Percentiles rank a stretch among this genome's conserved stretches.
Conservation (phyloP, 768 basidiomycete species). For the Amanita brunnescens region DNA sequence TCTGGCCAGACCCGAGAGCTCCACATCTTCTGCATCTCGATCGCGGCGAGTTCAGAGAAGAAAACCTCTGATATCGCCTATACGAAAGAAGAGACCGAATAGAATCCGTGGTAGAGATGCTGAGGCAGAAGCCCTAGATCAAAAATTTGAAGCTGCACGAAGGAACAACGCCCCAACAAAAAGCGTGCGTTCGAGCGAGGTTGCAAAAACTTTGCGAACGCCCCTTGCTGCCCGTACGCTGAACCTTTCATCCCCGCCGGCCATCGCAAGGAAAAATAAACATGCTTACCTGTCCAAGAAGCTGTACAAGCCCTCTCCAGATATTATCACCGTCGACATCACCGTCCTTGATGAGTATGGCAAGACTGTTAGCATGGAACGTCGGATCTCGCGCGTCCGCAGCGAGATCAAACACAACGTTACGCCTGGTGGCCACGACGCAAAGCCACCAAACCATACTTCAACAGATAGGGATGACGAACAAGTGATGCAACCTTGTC, state of each 20-base stretch:
- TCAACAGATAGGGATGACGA: conserved; percentile 19
- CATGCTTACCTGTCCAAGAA: neutral
- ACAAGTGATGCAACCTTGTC: conserved; percentile 13
- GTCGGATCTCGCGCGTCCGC: conserved; percentile 41
- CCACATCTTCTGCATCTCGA: conserved; percentile 21
- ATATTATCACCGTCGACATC: conserved; percentile 58
- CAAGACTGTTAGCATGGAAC: conserved; percentile 48
- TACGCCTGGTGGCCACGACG: conserved; percentile 4
- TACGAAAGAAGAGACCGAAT: conserved; percentile 20
- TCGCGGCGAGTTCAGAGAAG: conserved; percentile 32
- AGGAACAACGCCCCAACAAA: conserved; percentile 11
- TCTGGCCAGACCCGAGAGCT: conserved; percentile 4
- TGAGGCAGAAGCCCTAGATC: neutral
- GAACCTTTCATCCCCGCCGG: conserved; percentile 30
- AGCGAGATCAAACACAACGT: conserved; percentile 20
- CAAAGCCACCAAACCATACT: neutral
- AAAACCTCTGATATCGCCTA: conserved; percentile 28
- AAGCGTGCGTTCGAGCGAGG: neutral
- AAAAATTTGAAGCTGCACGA: neutral
- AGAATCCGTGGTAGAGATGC: neutral
- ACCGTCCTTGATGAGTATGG: conserved; percentile 56
- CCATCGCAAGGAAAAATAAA: conserved; percentile 14
- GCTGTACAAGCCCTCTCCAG: conserved; percentile 27
- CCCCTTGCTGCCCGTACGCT: conserved; percentile 23
- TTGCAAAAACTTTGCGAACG: conserved; percentile 17